Base-by-base conservation (phyloP, 2,329 filamentous ascomycete species). In the Cadophora gregata region DNA sequence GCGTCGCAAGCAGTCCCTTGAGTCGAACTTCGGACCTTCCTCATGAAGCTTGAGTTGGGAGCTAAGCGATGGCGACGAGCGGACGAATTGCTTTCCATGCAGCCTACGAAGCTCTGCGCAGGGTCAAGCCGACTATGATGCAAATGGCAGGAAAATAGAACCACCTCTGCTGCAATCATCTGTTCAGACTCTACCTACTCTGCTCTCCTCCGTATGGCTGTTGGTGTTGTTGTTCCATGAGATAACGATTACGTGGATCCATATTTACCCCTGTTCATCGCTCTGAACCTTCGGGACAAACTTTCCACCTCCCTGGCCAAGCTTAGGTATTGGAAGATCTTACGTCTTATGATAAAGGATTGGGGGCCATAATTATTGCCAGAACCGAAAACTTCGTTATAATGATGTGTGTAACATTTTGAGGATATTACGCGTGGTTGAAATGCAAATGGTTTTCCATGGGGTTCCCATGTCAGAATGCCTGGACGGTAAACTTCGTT, bases 21-120 rank as follows among this genome's bases (percentile, higher is more conserved):
- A 19, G 21, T 42, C 16, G 27, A 38, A 31, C 21, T 58, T 58
- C 38, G 47, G 59, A 53, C 59, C 29, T 62, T 53, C 27, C 31
- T 1, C n/a, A 36, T 62, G 47, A 27, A 53, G 47, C 19, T 62
- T 62, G 29, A 31, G 45, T 62, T 5, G 29, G 10, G n/a, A 62
- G 21, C 29, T 38, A 25, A 19, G 19, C 14, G 42, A n/a, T 47
- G 19, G 42, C 42, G n/a, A 47, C 19, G 42, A 42, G 14, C 5
- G 38, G 38, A 6, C 42, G 42, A 47, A n/a, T 8, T 47, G n/a
- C 42, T 12, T 21, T 6, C 21, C 42, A 6, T 1, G 14, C 19
- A 9, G 19, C 9, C 42, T 47, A 47, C 6, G 7, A 47, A 8
- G 19, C 9, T 21, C 7, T 2, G n/a, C 19, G n/a, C 19, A 21